Evolutionary conservation across 2,329 filamentous ascomycete species (phyloP).

Genomic region (Clarireedia sp.): DNA sequence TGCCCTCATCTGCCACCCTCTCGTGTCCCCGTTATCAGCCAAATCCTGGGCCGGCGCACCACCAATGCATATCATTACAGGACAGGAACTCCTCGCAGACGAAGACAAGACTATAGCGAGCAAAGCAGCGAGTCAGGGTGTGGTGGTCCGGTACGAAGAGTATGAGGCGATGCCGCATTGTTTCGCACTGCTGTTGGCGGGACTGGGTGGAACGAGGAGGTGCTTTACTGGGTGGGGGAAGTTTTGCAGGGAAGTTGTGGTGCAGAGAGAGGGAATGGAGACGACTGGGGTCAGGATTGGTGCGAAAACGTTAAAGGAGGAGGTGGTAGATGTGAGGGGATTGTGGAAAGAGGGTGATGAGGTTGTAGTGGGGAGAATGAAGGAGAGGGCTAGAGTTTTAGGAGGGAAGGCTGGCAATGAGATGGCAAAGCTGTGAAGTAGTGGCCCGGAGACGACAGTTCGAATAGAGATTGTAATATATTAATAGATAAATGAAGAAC

Average conservation of each 20-base stretch:
- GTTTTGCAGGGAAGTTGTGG: conserved; percentile 43
- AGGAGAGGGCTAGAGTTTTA: conserved; percentile 20
- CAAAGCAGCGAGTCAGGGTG: conserved; percentile 35
- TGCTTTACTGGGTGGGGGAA: conserved; percentile 48
- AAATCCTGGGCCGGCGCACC: neutral
- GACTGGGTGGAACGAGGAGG: conserved; percentile 37
- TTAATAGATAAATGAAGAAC: neutral
- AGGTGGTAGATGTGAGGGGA: conserved; percentile 34
- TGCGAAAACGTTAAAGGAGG: conserved; percentile 45
- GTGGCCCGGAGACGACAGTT: neutral
- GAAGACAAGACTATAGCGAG: conserved; percentile 55
- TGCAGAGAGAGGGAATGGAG: conserved; percentile 8
- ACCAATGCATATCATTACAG: conserved; percentile 29
- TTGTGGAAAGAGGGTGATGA: conserved; percentile 38
- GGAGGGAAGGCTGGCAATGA: conserved; percentile 19
- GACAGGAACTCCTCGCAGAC: conserved; percentile 54
- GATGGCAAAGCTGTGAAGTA: conserved; percentile 29
- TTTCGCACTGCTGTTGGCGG: conserved; percentile 52
- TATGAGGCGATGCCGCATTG: conserved; percentile 29
- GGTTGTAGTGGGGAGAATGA: conserved; percentile 36
- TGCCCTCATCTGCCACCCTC: neutral
- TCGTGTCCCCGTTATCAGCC: neutral
- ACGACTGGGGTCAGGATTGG: conserved; percentile 39
- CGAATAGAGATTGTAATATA: neutral
- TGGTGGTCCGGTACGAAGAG: neutral